Evolutionary conservation across 805 yeast species (phyloP), one percentile per base, ranked within the genome.

Genomic region (Candida oleophila): DNA sequence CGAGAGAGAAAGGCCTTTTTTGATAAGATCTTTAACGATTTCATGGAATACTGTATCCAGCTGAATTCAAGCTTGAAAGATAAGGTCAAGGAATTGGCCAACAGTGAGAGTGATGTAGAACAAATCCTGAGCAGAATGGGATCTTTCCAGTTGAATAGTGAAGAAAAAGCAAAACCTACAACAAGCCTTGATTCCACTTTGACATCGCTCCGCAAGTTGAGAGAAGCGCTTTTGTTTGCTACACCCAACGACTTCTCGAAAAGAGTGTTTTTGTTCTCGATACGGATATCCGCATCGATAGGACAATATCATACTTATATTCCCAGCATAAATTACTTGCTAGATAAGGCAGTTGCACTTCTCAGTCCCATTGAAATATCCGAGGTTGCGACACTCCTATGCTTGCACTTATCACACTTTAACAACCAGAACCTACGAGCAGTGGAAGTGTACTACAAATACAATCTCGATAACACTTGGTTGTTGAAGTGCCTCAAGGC

Each of bases 281-380:
- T 76, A 7, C 55, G 80, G 30, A 65, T 77, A 19, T 63, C 81
- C 1, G 67, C 78, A 0, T 61, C 68, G 3, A 54, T 69, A 3
- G 80, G 80, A 7, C 77, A 78, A 48, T 73, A 75, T 54, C 78
- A 79, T 49, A 71, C 85, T 1, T 82, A 79, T 52, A 47, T 80
- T 3, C 85, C 87, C 1, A 65, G 80, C 22, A 69, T 80, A n/a
- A 57, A 60, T 35, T 73, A 71, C 48, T 53, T 81, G 21, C 56
- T 80, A 20, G 59, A 61, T 14, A 49, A 52, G 8, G 46, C 16
- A 25, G 45, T 3, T 9, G 42, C 43, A 4, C 50, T 64, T 11
- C 56, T 77, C 20, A 49, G 55, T 0, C 33, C 41, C 1, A 54
- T 52, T 0, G 82, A 78, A 52, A 48, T 56, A 1, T 57, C 59